phyloP scores from a whole-genome alignment of 2,329 filamentous ascomycete species.

The Alternaria rosae region DNA sequence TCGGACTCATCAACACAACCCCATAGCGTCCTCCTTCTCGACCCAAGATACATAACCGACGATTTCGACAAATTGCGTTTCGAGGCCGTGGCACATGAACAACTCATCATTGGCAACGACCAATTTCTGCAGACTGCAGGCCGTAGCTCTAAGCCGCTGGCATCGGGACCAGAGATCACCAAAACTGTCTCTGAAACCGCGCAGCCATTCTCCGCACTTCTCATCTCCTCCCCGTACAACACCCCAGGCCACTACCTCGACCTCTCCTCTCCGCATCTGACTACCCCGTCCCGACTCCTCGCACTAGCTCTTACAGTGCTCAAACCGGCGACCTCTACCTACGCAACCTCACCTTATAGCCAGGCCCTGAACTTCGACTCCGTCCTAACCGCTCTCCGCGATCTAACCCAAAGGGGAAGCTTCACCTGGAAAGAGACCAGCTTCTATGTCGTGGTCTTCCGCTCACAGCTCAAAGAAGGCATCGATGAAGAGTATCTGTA shows the following conservation, averaged over 20 bases:
- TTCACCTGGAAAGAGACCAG: constrained; percentile 65
- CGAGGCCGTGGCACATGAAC: constrained; percentile 40
- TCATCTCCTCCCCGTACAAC: constrained; percentile 80
- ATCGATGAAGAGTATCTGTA: constrained; percentile 74
- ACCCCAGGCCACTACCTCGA: constrained; percentile 75
- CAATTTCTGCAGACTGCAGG: constrained; percentile 23
- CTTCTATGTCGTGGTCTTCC: constrained; percentile 88
- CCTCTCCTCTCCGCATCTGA: constrained; percentile 64
- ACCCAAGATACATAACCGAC: constrained; percentile 34
- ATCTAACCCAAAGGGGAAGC: constrained; percentile 58
- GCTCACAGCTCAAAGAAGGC: constrained; percentile 72
- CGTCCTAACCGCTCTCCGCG: constrained; percentile 66
- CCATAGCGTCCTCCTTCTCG: constrained; percentile 21
- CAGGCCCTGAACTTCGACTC: constrained; percentile 79
- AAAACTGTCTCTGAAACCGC: too few relatives aligned
- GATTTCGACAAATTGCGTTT: constrained; percentile 47
- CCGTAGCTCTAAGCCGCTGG: background rate
- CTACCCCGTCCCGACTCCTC: constrained; percentile 71
- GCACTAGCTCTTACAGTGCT: constrained; percentile 74
- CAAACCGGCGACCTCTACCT: constrained; percentile 69
- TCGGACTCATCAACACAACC: background rate
- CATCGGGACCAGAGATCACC: background rate
- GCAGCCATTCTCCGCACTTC: constrained; percentile 32
- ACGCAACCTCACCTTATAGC: constrained; percentile 77
- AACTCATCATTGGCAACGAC: constrained; percentile 23